Base-by-base conservation (phyloP, 768 basidiomycete genomes). In the Jaapia argillacea region DNA sequence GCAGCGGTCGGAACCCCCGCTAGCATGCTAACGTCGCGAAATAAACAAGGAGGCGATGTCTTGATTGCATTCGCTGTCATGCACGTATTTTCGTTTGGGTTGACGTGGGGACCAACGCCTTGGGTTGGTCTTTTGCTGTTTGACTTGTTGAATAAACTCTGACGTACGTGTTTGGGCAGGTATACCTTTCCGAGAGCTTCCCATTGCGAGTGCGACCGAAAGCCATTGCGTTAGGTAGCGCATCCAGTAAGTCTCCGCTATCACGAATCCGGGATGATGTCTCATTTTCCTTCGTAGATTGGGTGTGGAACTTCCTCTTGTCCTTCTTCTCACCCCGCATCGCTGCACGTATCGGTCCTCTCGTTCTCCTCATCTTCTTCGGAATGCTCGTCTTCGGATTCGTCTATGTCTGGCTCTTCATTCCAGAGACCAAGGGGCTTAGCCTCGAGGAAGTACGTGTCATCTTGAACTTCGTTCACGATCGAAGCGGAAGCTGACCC, bases 371-470 rank as follows among this genome's bases (percentile, higher is more conserved):
- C 48, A 77, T 85, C 55, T 87, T 87, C 70, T 84, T 75, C 56
- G 79, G 82, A 42, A 77, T 82, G 75, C 68, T 85, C 7, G 48
- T 77, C 20, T 75, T 82, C 52, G 85, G 81, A 27, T 79, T 71
- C 54, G 58, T 74, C 46, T 90, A 84, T 55, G 84, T 85, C 21
- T 85, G 78, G 58, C 60, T 86, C 44, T 74, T 79, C 57, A 74
- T 90, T 39, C 86, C 86, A 18, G 88, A 90, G 67, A 88, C 82
- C 21, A 86, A 77, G 58, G 84, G 85, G 7, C 71, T 88, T 20
- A 75, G 77, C 43, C 59, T 85, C 48, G 85, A 87, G 64, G 80
- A 84, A 68, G 79, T 76, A 44, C 24, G 58, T 46, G 28, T 21
- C 28, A 13, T 13, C 6, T 24, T 16, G 28, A 4, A 24, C 22